Conservation (phyloP, 108 stramenopile species). For the Mayamaea pseudoterrestris region DNA sequence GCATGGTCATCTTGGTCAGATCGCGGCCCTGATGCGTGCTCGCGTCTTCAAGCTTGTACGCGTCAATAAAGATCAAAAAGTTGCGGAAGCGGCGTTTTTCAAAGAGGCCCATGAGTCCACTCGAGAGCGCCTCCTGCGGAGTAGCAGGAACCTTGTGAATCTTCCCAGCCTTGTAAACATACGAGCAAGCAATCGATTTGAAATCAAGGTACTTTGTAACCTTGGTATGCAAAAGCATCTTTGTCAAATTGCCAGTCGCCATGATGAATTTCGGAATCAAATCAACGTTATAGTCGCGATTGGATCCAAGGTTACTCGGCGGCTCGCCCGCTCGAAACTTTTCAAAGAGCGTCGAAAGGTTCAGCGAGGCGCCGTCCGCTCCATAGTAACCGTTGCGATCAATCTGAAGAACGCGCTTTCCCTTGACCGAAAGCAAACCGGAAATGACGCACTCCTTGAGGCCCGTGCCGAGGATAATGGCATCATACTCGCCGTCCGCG, state of each 20-base stretch:
- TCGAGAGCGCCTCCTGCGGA: slow-evolving; percentile 80
- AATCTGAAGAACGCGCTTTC: slow-evolving; percentile 93
- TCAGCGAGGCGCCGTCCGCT: slow-evolving; percentile 94
- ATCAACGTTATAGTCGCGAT: slow-evolving; percentile 98
- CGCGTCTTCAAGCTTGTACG: slow-evolving; percentile 70
- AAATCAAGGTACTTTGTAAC: slow-evolving; percentile 97
- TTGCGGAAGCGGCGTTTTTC: slow-evolving; percentile 97
- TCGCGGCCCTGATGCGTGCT: slow-evolving; percentile 78
- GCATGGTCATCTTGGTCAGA: slow-evolving; percentile 88
- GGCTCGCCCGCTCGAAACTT: slow-evolving; percentile 89
- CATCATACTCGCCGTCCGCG: slow-evolving; percentile 99
- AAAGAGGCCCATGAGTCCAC: slow-evolving; percentile 93
- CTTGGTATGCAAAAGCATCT: slow-evolving; percentile 97
- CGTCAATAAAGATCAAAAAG: slow-evolving; percentile 87
- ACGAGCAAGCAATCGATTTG: slow-evolving; percentile 92
- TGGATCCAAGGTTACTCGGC: slow-evolving; percentile 69
- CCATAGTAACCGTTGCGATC: slow-evolving; percentile 99
- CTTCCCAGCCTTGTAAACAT: slow-evolving; percentile 91
- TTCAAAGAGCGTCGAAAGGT: slow-evolving; percentile 90
- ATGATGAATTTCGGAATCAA: slow-evolving; percentile 99
- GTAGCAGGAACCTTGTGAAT: slow-evolving; percentile 91
- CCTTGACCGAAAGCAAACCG: slow-evolving; percentile 87
- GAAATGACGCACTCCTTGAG: slow-evolving; percentile 98
- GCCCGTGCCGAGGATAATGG: slow-evolving; percentile 97
- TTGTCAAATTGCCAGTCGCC: slow-evolving; percentile 97